These are phyloP conservation scores for Solanum sparsipilum DNA, from an alignment of 257 asterid genomes.

Conservation along the genomic window DNA sequence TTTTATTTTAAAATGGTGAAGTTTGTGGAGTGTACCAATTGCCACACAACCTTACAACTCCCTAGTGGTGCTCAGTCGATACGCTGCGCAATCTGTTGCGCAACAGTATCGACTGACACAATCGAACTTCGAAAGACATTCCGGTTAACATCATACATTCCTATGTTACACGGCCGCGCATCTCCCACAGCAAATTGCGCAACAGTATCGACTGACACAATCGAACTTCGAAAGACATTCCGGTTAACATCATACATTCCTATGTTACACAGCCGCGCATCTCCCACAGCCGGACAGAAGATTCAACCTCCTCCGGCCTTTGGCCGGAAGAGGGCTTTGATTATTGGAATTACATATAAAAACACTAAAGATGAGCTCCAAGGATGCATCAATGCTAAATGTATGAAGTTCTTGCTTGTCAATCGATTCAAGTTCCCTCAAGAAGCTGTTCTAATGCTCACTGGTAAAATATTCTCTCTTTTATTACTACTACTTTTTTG, in stretches of 20 bases:
- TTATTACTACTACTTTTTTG: background rate
- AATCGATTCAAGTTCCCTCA: constrained; percentile 62
- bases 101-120: constrained; percentile 32
- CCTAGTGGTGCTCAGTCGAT: constrained; percentile 69
- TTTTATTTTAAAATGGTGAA: constrained; percentile 18
- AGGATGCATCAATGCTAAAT: constrained; percentile 82
- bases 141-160: background rate
- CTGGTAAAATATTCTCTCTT: constrained; percentile 33
- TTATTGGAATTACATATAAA: constrained; percentile 63
- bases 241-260: background rate
- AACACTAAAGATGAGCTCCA: constrained; percentile 47
- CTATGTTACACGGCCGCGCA: too few species aligned
- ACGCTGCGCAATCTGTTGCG: constrained; percentile 67
- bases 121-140: constrained; percentile 4
- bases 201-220: too few species aligned
- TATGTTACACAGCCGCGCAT: constrained; percentile 13
- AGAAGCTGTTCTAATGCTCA: constrained; percentile 76
- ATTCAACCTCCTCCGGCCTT: constrained; percentile 11
- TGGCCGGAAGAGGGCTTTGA: constrained; percentile 78
- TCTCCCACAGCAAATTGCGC: too few species aligned
- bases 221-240: too few species aligned
- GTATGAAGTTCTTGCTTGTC: constrained; percentile 62
- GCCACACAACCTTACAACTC: constrained; percentile 68
- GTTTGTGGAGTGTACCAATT: constrained; percentile 69
- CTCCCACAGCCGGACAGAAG: background rate